Conservation (phyloP, 495 filamentous ascomycete species). For the Terfezia claveryi region DNA sequence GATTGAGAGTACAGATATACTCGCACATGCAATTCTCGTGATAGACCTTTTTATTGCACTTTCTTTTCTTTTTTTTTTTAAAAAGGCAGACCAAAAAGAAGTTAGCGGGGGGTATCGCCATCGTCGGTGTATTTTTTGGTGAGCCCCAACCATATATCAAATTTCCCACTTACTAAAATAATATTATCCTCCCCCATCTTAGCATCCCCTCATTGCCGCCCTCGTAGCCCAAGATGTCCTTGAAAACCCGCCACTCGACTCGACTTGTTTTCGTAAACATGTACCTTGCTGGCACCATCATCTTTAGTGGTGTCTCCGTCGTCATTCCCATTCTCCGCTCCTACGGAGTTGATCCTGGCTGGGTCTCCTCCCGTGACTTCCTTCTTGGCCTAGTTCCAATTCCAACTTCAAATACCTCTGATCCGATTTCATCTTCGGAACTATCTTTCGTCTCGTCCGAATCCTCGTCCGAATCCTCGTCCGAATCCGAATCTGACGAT, state of each 20-base stretch:
- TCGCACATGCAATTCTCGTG: slow-evolving; percentile 9
- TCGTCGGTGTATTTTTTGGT: slow-evolving; percentile 32
- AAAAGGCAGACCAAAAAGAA: no score
- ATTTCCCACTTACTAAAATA: neutral
- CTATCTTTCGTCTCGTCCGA: no score
- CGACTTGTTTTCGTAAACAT: slow-evolving; percentile 55
- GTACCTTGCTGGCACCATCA: slow-evolving; percentile 68
- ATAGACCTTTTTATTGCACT: no score
- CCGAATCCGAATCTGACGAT: no score
- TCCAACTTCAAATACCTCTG: no score
- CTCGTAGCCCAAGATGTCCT: slow-evolving; percentile 35
- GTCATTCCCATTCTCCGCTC: slow-evolving; percentile 61
- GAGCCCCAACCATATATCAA: neutral
- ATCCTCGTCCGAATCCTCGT: no score
- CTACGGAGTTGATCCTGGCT: slow-evolving; percentile 60
- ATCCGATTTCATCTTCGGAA: no score
- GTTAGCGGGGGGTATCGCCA: slow-evolving; percentile 8
- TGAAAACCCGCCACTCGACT: slow-evolving; percentile 27
- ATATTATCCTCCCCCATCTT: neutral
- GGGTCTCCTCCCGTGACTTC: slow-evolving; percentile 61
- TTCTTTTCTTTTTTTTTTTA: no score
- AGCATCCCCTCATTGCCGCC: slow-evolving; percentile 35
- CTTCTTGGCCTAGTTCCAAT: slow-evolving; percentile 63
- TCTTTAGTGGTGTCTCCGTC: slow-evolving; percentile 70
- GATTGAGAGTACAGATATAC: slow-evolving; percentile 3